Evolutionary conservation across 1,139 yeast genomes (phyloP), one percentile per base, ranked within the genome.

Genomic region (Hemisphaericaspora subhashii): DNA sequence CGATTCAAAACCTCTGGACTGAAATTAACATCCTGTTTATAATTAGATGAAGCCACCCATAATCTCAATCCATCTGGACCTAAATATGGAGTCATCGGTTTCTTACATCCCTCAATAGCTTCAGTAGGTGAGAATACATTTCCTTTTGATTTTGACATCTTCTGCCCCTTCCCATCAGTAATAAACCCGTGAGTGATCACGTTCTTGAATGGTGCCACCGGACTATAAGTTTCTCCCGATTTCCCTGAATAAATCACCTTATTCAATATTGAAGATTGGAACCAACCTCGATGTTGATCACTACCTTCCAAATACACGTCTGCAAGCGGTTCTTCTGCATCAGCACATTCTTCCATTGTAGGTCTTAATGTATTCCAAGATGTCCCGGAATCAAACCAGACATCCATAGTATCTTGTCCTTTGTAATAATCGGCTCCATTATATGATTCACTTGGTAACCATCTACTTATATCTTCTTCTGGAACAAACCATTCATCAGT

Each of bases 261-360:
- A 27, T 95, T 90, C 43, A 94, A 67, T 28, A 94, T 66, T 1
- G 97, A 88, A 20, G 96, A 87, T 64, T 92, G 99, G 59, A 92
- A 92, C 99, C 99, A 92, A 0, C 99, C 99, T 45, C 99, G 77
- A 57, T 94, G 98, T 60, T 92, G 99, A 57, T 92, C 99, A 25
- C 92, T 80, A 1, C 99, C 99, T 66, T 92, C 99, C 15, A 90
- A 62, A 55, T 88, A 90, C 12, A 87, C 74, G 57, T 90, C 95
- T 0, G 95, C 86, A 6, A 83, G 58, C 11, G 72, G 66, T 27
- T 31, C 33, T 9, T 49, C 46, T 37, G 73, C 53, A 46, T 70
- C 69, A 17, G 68, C 57, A 28, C 47, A 43, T 13, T 40, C 41
- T 10, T 35, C 27, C n/a, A 46, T 24, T 1, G 18, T 13, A 3